These are phyloP conservation scores for Bacterosira constricta DNA, from an alignment of 108 stramenopile genomes.

Conservation along the genomic window DNA sequence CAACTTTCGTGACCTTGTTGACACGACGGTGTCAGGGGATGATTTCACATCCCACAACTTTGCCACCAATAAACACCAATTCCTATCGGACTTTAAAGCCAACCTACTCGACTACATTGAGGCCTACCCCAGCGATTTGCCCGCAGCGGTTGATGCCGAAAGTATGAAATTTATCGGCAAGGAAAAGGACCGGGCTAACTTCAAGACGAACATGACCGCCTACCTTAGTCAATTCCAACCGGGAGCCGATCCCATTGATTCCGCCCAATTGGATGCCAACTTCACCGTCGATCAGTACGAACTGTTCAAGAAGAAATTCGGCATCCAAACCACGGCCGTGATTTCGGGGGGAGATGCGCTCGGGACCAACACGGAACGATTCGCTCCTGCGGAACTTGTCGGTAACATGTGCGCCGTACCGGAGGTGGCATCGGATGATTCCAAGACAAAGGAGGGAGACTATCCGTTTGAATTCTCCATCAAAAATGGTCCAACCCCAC, in stretches of 20 bases:
- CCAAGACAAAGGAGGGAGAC: constrained; percentile 11
- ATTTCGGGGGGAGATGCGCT: constrained; percentile 74
- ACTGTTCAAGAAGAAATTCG: constrained; percentile 79
- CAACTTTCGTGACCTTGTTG: constrained; percentile 75
- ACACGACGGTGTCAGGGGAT: constrained; percentile 58
- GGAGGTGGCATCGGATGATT: constrained; percentile 35
- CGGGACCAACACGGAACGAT: constrained; percentile 48
- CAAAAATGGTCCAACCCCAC: constrained; percentile 43
- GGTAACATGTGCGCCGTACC: constrained; percentile 55
- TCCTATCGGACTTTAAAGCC: constrained; percentile 73
- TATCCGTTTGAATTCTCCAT: constrained; percentile 73
- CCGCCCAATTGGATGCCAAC: constrained; percentile 61
- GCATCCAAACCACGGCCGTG: constrained; percentile 75
- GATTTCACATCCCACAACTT: constrained; percentile 48
- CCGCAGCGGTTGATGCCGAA: constrained; percentile 72
- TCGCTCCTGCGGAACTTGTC: constrained; percentile 75
- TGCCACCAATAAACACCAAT: constrained; percentile 45
- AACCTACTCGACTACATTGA: constrained; percentile 71
- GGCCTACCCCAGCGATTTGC: constrained; percentile 69
- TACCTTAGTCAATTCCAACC: constrained; percentile 80
- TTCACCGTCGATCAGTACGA: constrained; percentile 82
- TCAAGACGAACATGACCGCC: constrained; percentile 73
- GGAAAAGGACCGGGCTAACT: constrained; percentile 82
- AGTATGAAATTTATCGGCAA: constrained; percentile 73
- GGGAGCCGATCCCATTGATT: constrained; percentile 70